These are phyloP conservation scores for Yamadazyma akitaensis DNA, from an alignment of 805 yeast species.

Conservation along the genomic window DNA sequence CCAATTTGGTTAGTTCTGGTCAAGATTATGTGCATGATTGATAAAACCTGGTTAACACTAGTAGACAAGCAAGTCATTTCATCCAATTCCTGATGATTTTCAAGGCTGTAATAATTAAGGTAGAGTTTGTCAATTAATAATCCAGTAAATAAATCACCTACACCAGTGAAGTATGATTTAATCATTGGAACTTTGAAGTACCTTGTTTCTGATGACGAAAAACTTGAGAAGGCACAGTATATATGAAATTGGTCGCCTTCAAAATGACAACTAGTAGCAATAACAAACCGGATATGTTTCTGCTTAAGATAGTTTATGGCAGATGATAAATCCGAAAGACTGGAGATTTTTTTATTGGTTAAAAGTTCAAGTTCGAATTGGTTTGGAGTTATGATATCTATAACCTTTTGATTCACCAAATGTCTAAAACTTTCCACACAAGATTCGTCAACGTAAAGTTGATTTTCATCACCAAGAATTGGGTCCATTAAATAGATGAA, in stretches of 20 bases:
- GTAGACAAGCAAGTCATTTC: slow-evolving; percentile 13
- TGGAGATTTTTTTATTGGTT: slow-evolving; percentile 46
- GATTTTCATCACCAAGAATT: slow-evolving; percentile 78
- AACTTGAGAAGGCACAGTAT: slow-evolving; percentile 25
- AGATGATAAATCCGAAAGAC: slow-evolving; percentile 32
- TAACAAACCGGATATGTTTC: slow-evolving; percentile 56
- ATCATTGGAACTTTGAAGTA: slow-evolving; percentile 56
- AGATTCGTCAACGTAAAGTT: slow-evolving; percentile 55
- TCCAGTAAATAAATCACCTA: slow-evolving; percentile 89
- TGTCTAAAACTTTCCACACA: slow-evolving; percentile 34
- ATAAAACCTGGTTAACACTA: slow-evolving; percentile 53
- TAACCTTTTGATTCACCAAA: slow-evolving; percentile 53
- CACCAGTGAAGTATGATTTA: slow-evolving; percentile 88
- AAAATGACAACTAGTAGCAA: slow-evolving; percentile 50
- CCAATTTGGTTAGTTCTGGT: slow-evolving; percentile 38
- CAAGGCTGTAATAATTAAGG: slow-evolving; percentile 14
- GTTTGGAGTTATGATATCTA: slow-evolving; percentile 84
- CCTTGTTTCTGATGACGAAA: slow-evolving; percentile 16
- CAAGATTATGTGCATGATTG: slow-evolving; percentile 54
- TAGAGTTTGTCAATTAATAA: slow-evolving; percentile 62
- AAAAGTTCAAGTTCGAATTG: slow-evolving; percentile 83
- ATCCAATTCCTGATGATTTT: neutral
- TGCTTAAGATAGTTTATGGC: slow-evolving; percentile 53
- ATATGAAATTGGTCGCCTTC: slow-evolving; percentile 14
- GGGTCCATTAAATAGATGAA: slow-evolving; percentile 65